A percentile compares a stretch with the other conserved stretches of the same genome.
These are phyloP conservation scores for Byssothecium circinans DNA, from an alignment of 2,329 filamentous ascomycete genomes.

Conservation along the genomic window DNA sequence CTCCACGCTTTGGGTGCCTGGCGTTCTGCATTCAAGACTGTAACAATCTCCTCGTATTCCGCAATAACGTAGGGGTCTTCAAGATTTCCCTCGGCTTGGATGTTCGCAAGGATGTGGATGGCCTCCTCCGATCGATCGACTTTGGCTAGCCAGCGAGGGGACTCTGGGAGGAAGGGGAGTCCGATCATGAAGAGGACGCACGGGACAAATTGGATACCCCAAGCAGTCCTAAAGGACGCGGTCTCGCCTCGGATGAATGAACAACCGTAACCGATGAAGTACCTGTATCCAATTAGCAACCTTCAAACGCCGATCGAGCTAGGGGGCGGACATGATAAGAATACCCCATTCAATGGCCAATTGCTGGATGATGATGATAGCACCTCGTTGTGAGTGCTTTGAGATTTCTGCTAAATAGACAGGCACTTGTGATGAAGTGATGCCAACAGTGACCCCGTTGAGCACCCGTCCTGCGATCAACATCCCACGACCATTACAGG, in stretches of 20 bases:
- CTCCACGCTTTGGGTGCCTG: constrained; percentile 44
- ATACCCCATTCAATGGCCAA: constrained; percentile 48
- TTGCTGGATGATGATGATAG: constrained; percentile 50
- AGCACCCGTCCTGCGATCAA: constrained; percentile 51
- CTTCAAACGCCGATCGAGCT: neutral
- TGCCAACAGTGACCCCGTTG: constrained; percentile 48
- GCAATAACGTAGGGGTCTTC: constrained; percentile 52
- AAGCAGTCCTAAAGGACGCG: constrained; percentile 51
- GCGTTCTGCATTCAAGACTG: constrained; percentile 46
- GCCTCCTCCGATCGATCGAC: constrained; percentile 51
- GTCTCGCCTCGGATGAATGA: constrained; percentile 43
- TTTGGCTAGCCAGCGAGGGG: constrained; percentile 54
- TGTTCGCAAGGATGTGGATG: constrained; percentile 47
- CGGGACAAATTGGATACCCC: constrained; percentile 52
- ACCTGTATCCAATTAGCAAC: constrained; percentile 28
- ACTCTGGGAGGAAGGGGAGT: constrained; percentile 51
- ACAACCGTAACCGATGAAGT: constrained; percentile 53
- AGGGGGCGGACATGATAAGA: constrained; percentile 31
- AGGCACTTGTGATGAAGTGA: constrained; percentile 49
- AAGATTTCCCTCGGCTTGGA: constrained; percentile 50
- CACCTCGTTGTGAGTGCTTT: constrained; percentile 47
- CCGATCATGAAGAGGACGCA: constrained; percentile 49
- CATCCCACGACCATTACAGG: constrained; percentile 44
- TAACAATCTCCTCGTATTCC: constrained; percentile 53
- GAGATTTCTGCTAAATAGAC: constrained; percentile 51